Base-by-base conservation (phyloP, 352 stramenopile species). In the Phytopythium ostracodes region DNA sequence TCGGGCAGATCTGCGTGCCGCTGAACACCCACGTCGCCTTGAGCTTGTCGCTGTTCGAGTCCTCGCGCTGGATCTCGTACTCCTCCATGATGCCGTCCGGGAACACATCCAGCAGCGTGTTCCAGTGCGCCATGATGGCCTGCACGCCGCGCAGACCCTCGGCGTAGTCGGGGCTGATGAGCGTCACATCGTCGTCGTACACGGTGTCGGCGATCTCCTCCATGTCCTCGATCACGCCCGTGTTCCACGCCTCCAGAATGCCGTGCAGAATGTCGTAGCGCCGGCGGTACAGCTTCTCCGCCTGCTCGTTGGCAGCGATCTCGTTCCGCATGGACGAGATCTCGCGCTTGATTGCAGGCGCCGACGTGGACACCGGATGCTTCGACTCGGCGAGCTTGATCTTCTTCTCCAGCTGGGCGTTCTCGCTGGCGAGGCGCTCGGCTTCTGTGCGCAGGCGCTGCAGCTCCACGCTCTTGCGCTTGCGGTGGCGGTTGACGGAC, bases 61-160 rank as follows among this genome's bases (percentile, higher is more conserved):
- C 79, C 12, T 88, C 83, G 20, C 77, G 73, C 58, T 87, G 69
- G 60, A 92, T 89, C 56, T 85, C 66, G 64, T 92, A 92, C 59
- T 92, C 83, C 55, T 92, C 83, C 83, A 92, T 92, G 60, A 92
- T 89, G 38, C 83, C 83, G 59, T 92, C 83, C 6, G 83, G 83
- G 57, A 92, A 92, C 11, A 76, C 79, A 59, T 92, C 83, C 35
- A 92, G 59, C 42, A 92, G 60, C 58, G 77, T 38, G 31, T 72
- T 81, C 83, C 83, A 92, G 69, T 92, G 80, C 24, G 73, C 72
- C 83, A 92, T 80, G n/a, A 92, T 68, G 36, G 79, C 79, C 55
- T 88, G 64, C 8, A 90, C 76, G 24, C 83, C 83, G 56, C 77
- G 73, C 29, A 92, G 62, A 24, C 80, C 74, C 62, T 92, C 76